These are phyloP conservation scores for Podospora fimiseda DNA, from an alignment of 495 filamentous ascomycete genomes.

Conservation along the genomic window DNA sequence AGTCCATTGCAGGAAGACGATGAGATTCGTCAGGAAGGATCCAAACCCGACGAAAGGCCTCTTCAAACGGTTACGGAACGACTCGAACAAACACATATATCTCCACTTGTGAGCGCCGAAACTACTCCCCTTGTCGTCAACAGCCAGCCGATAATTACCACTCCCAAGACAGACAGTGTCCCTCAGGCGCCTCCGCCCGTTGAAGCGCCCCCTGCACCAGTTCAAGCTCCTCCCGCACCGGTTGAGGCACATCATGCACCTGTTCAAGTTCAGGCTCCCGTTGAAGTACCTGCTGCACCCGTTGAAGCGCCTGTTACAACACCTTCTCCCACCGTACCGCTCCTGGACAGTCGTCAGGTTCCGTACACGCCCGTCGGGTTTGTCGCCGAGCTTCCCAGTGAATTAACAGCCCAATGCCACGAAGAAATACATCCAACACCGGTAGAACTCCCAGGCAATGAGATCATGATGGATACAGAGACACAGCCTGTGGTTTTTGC, in stretches of 20 bases:
- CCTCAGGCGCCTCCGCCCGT: neutral
- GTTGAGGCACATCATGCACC: no score
- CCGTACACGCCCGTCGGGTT: conserved; percentile 31
- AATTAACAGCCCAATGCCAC: conserved; percentile 27
- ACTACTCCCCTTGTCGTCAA: conserved; percentile 15
- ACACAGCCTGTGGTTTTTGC: conserved; percentile 14
- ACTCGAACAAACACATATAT: conserved; percentile 7
- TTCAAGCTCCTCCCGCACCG: conserved; percentile 4
- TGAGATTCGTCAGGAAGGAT: conserved; percentile 2
- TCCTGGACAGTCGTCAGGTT: conserved; percentile 16
- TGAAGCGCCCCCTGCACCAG: neutral
- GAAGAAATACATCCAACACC: conserved; percentile 36
- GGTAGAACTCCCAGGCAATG: conserved; percentile 33
- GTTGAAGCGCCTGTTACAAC: neutral
- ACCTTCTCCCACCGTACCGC: conserved; percentile 3
- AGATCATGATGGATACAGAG: conserved; percentile 10
- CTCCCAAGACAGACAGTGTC: conserved; percentile 7
- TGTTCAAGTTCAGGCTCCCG: no score
- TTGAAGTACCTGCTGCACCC: neutral
- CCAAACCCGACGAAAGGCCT: conserved; percentile 1
- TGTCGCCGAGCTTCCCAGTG: conserved; percentile 39
- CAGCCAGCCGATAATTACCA: conserved; percentile 15
- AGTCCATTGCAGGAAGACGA: conserved; percentile 32
- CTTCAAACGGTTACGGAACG: neutral
- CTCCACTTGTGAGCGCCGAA: conserved; percentile 17